Evolutionary conservation across 1,284 basidiomycete genomes (phyloP), one percentile per base, ranked within the genome.

Genomic region (Tilletiopsis washingtonensis): DNA sequence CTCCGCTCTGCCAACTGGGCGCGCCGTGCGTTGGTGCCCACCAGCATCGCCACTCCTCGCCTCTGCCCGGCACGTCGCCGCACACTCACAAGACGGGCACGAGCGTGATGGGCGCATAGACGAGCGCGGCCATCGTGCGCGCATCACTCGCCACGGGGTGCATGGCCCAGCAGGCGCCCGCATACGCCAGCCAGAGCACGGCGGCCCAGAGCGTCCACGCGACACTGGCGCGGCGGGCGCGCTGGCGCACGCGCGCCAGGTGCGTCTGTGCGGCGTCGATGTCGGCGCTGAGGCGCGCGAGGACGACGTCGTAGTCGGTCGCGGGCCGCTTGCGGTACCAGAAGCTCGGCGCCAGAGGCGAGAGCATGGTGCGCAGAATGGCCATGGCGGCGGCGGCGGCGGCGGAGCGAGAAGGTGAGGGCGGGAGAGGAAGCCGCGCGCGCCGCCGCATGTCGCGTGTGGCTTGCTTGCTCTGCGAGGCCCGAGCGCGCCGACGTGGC

Each of bases 231-330:
- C 91, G 80, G 34, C 89, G 81, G 74, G 96, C 86, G 21, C 91
- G 82, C 43, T 88, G 76, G 9, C 88, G 82, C 64, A 97, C 87
- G 70, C 91, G 90, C 1, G 87, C 84, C 6, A 98, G 82, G 53
- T 83, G 81, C 29, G 82, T 80, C 74, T 93, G 86, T 21, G 77
- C 75, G 14, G 74, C 70, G 25, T 70, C 63, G 56, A 81, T 79
- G 24, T 78, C 75, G 19, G 69, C 66, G 15, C 77, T 75, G 9
- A 80, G 72, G 1, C 67, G 67, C 4, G 76, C 71, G 11, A 81
- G 76, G 21, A 78, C 69, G 2, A 75, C 75, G 53, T 80, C 79
- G 59, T 79, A 81, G 66, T 80, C 78, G 27, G 64, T 53, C 19
- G 60, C 54, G 14, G 54, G 43, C 11, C 49, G 20, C 25, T 42